Base-by-base conservation (phyloP, 192 early-diverging fungal species). In the Fimicolochytrium jonesii region DNA sequence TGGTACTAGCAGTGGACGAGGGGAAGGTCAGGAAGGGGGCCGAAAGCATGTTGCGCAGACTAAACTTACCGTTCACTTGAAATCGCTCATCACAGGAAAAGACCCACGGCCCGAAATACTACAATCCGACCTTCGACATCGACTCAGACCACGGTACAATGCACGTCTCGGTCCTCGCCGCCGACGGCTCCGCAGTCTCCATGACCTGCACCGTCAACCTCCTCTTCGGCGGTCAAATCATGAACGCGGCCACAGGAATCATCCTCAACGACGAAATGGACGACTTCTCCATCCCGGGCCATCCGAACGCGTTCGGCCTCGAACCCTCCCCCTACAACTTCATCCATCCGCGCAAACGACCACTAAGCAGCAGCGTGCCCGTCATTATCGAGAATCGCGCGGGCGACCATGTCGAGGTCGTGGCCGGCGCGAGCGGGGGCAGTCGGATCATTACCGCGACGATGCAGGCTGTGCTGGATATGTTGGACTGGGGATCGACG, bases 221-320 rank as follows among this genome's bases (percentile, higher is more conserved):
- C 34, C 70, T 89, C 47, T 95, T 95, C 78, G 95, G 95, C 10
- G 86, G 91, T 4, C 84, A 83, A 41, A 68, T 98, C 28, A 82
- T 95, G 83, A 92, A 98, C 68, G 84, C 81, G 6, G 74, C 58
- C 18, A 94, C 92, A 0, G 95, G 93, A 18, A 75, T 98, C 49
- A 88, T 98, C 35, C 74, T 98, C 44, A 98, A 98, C 70, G 87
- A 95, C 67, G 88, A 95, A 64, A 94, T 95, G 92, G 79, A 95
- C 70, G 93, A 98, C 62, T 98, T 95, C 61, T 88, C 87, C 10
- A 77, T 77, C 29, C 80, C 77, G 17, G 68, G 61, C 37, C 41
- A 63, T 18, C 60, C 84, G 56, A 70, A 87, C 76, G 22, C 73
- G 57, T 59, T 86, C 84, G 93, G 92, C 15, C 75, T 94, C 28